Evolutionary conservation across 75 land plant genomes (phyloP).

Genomic region (Picea sitchensis): DNA sequence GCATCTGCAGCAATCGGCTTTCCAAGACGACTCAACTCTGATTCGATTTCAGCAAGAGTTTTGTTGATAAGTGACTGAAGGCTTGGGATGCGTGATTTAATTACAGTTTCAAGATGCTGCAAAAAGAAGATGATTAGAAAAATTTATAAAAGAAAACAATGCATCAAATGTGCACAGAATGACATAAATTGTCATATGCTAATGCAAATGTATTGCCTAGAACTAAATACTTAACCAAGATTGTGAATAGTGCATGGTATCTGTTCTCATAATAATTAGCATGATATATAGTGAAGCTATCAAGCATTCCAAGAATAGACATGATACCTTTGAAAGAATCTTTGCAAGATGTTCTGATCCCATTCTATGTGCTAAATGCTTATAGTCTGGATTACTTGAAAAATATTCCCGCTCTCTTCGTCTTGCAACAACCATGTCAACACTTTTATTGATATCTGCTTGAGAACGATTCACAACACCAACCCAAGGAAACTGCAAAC

Average conservation of each 20-base stretch:
- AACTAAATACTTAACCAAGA: neutral
- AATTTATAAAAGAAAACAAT: neutral
- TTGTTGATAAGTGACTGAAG: conserved; percentile 85
- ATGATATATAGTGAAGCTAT: too few species aligned
- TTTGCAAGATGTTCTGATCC: conserved; percentile 91
- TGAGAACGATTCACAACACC: conserved; percentile 98
- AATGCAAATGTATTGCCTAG: neutral
- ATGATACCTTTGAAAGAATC: conserved; percentile 81
- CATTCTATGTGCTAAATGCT: conserved; percentile 80
- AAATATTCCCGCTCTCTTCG: conserved; percentile 90
- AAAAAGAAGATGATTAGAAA: conserved; percentile 5
- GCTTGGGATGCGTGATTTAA: conserved; percentile 89
- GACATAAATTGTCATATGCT: neutral
- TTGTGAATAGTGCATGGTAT: neutral
- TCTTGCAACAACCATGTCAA: conserved; percentile 96
- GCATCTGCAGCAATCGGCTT: conserved; percentile 87
- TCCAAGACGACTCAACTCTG: conserved; percentile 82
- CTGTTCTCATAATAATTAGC: too few species aligned
- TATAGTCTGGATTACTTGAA: conserved; percentile 65
- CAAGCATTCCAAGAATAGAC: neutral
- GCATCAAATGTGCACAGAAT: neutral
- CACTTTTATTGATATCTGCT: conserved; percentile 87
- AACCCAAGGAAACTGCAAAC: conserved; percentile 85
- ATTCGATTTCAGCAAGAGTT: conserved; percentile 72
- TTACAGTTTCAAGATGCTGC: conserved; percentile 91